phyloP scores from a whole-genome alignment of 345 rosid genomes.

The Litchi chinensis region DNA sequence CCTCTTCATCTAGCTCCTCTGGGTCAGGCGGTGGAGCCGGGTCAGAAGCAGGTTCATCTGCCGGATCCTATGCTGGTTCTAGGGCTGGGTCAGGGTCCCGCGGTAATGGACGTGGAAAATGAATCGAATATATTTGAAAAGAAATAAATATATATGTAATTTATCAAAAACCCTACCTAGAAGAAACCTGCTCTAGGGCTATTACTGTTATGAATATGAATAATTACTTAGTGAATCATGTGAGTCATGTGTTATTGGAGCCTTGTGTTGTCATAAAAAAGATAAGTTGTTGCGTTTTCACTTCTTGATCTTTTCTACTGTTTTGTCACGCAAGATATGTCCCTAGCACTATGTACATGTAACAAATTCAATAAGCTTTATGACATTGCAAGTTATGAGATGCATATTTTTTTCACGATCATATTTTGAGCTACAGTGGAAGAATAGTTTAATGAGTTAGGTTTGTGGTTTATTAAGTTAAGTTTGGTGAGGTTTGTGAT shows the following conservation, averaged over 20 bases:
- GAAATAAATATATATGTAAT: neutral
- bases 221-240: neutral
- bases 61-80: slow-evolving; percentile 76
- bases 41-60: slow-evolving; percentile 69
- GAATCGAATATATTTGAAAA: neutral
- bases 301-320: neutral
- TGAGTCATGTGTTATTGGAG: neutral
- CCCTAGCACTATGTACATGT: too few relatives aligned
- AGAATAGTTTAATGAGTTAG: neutral
- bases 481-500: too few relatives aligned
- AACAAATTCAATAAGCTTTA: neutral
- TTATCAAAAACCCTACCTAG: neutral
- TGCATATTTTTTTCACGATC: neutral
- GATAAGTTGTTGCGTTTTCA: too few relatives aligned
- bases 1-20: slow-evolving; percentile 42
- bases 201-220: neutral
- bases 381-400: neutral
- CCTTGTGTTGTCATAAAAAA: neutral
- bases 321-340: neutral
- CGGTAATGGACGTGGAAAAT: slow-evolving; percentile 21
- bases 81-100: slow-evolving; percentile 60
- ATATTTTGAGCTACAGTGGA: neutral
- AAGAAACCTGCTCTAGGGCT: neutral
- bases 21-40: slow-evolving; percentile 60
- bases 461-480: too few relatives aligned